Conservation (phyloP, 108 stramenopile species). For the Craspedostauros australis region DNA sequence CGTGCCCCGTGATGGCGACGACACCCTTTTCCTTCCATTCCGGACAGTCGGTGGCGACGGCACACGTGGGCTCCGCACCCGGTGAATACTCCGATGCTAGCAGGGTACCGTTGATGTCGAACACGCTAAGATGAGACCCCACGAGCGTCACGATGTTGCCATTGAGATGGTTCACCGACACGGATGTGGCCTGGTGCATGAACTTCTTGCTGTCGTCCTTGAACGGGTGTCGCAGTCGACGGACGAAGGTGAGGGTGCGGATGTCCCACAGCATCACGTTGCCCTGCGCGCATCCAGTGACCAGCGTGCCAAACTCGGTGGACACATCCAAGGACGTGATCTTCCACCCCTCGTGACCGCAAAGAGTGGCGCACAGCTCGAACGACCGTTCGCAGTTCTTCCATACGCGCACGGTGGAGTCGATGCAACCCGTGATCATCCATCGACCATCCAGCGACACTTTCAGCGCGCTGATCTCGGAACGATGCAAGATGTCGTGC, state of each 20-base stretch:
- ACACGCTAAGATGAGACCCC: slow-evolving; percentile 70
- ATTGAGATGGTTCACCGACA: slow-evolving; percentile 84
- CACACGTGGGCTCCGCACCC: slow-evolving; percentile 66
- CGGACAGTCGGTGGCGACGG: slow-evolving; percentile 83
- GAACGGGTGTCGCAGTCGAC: slow-evolving; percentile 45
- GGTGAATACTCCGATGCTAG: slow-evolving; percentile 62
- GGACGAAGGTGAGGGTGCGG: slow-evolving; percentile 81
- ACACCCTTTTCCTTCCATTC: slow-evolving; percentile 93
- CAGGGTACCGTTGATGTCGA: slow-evolving; percentile 87
- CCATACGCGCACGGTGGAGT: slow-evolving; percentile 92
- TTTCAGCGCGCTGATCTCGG: slow-evolving; percentile 72
- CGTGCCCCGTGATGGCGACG: slow-evolving; percentile 89
- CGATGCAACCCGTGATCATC: slow-evolving; percentile 85
- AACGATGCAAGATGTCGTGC: slow-evolving; percentile 89
- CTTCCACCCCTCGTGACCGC: slow-evolving; percentile 83
- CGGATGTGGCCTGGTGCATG: slow-evolving; percentile 48
- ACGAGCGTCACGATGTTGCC: slow-evolving; percentile 87
- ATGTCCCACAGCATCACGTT: slow-evolving; percentile 91
- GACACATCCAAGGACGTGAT: slow-evolving; percentile 85
- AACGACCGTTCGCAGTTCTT: slow-evolving; percentile 54
- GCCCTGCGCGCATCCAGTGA: slow-evolving; percentile 84
- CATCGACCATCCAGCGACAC: slow-evolving; percentile 69
- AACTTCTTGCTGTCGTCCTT: slow-evolving; percentile 22
- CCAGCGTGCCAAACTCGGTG: slow-evolving; percentile 79
- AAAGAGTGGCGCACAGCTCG: slow-evolving; percentile 76